Evolutionary conservation across 2,329 filamentous ascomycete genomes (phyloP), one percentile per base, ranked within the genome.

Genomic region (Aotearoamyces nothofagi): DNA sequence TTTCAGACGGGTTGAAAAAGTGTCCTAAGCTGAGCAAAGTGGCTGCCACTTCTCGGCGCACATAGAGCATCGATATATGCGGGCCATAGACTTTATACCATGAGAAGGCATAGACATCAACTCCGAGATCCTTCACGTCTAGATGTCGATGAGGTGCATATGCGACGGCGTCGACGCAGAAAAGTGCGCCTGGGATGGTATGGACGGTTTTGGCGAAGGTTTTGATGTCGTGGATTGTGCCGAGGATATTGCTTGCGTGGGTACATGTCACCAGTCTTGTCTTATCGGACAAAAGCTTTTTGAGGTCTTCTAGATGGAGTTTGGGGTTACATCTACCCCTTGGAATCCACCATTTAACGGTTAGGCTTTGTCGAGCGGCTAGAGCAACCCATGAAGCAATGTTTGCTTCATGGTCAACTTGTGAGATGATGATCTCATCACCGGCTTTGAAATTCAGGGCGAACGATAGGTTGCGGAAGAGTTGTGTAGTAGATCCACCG

Each of bases 41-140:
- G 10, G 61, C 43, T 34, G 77, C 69, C 0, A 69, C 71, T 0
- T 50, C 43, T 4, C 57, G 56, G 14, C 68, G 68, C 4, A 66
- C 76, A 44, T 82, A 87, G 1, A 87, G 55, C 37, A 76, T 66
- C 0, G 78, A 63, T 2, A 84, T 60, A 40, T 86, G 80, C 1
- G 80, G 79, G 0, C 79, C 80, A 44, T 78, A 86, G 2, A 84
- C 29, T 49, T 87, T 87, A 54, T 86, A 86, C 79, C 78, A 86
- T 1, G 65, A 74, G 45, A 86, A 82, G n/a, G 62, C 55, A 49
- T 86, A 87, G 40, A 84, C 74, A 45, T 87, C 80, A 0, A 78
- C 74, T 1, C 65, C 78, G 0, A 82, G 57, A 0, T 55, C 68
- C 37, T 67, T 60, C 4, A 86, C 74, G 46, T 87, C 74, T 8